Evolutionary conservation across 2,329 filamentous ascomycete species (phyloP).

Genomic region (Trichoderma atrobrunneum): DNA sequence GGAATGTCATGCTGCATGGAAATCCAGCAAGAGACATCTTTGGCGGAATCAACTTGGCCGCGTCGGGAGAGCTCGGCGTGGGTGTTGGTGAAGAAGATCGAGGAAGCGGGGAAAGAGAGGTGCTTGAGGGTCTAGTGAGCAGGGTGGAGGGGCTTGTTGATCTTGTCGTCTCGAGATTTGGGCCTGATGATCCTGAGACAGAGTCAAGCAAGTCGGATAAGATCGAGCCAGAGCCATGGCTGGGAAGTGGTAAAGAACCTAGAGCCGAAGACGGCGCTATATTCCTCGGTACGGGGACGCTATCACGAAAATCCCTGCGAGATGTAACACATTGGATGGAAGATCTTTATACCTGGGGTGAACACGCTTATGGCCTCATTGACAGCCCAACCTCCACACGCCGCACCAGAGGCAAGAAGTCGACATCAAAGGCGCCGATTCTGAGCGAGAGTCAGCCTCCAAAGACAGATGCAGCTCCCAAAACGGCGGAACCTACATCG

Average conservation of each 20-base stretch:
- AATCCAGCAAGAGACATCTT: constrained; percentile 80
- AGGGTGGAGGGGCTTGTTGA: constrained; percentile 84
- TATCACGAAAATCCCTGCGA: constrained; percentile 69
- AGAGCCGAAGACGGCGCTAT: constrained; percentile 76
- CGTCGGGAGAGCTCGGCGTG: constrained; percentile 85
- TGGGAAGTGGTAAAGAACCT: constrained; percentile 68
- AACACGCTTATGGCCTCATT: constrained; percentile 78
- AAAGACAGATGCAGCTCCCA: neutral
- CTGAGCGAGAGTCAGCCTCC: constrained; percentile 13
- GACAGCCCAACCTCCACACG: constrained; percentile 72
- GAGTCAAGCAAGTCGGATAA: constrained; percentile 25
- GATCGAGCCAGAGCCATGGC: constrained; percentile 53
- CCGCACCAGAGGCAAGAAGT: constrained; percentile 42
- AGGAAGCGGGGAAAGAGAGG: constrained; percentile 89
- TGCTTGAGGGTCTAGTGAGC: constrained; percentile 81
- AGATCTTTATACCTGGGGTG: constrained; percentile 79
- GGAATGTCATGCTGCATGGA: constrained; percentile 88
- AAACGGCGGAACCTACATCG: neutral
- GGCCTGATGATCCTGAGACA: constrained; percentile 41
- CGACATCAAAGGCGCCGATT: constrained; percentile 19
- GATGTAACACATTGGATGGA: constrained; percentile 84
- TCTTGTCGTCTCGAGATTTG: constrained; percentile 83
- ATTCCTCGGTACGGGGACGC: constrained; percentile 74
- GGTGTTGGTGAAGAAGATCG: constrained; percentile 95
- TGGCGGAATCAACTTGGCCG: constrained; percentile 81